These are phyloP conservation scores for Mycena albidolilacea DNA, from an alignment of 768 basidiomycete species.

Conservation along the genomic window DNA sequence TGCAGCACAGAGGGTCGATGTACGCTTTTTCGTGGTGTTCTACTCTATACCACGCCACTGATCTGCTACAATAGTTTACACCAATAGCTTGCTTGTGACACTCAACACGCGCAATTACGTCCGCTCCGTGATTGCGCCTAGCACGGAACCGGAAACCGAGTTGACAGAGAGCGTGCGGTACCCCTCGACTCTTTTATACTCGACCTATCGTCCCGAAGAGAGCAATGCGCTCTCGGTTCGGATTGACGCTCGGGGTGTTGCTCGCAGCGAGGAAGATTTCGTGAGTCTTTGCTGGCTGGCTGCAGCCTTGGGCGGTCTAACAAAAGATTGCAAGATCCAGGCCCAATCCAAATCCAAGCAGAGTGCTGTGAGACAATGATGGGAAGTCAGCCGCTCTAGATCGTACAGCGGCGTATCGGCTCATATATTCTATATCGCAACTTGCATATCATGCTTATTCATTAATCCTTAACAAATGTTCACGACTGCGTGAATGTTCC, in stretches of 20 bases:
- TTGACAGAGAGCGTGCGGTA: neutral
- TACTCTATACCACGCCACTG: neutral
- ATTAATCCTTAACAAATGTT: neutral
- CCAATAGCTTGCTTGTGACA: neutral
- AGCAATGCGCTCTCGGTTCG: neutral
- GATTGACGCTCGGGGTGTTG: neutral
- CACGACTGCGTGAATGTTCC: neutral
- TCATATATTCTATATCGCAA: neutral
- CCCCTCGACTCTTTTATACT: neutral
- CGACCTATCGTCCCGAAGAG: neutral
- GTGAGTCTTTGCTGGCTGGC: neutral
- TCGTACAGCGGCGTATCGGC: neutral
- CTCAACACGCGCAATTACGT: neutral
- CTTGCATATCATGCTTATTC: neutral
- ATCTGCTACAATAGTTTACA: neutral
- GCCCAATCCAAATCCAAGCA: neutral
- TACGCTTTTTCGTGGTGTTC: neutral
- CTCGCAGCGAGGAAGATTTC: neutral
- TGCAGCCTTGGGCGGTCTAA: neutral
- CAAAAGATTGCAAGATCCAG: neutral
- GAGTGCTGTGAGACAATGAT: neutral
- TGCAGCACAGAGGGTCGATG: slow-evolving; percentile 15
- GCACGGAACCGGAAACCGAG: neutral
- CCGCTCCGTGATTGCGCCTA: neutral
- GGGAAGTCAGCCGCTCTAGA: neutral